Evolutionary conservation across 768 basidiomycete genomes (phyloP), one percentile per base, ranked within the genome.

Genomic region (Tylopilus sp.): DNA sequence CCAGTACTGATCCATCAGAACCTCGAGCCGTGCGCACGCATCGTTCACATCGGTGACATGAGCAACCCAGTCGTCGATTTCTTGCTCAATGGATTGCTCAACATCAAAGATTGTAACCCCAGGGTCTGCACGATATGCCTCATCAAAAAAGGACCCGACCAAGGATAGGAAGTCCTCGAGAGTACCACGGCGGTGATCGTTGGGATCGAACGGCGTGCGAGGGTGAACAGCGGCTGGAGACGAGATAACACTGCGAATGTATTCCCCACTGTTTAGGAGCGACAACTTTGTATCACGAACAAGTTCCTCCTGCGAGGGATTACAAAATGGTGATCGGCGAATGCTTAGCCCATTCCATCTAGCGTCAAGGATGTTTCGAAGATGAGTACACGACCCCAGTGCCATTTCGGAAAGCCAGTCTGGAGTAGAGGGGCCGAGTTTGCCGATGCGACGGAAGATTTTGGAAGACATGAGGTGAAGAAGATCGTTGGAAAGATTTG

Each of bases 101-200:
- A 78, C 65, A 43, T 78, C 77, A 17, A 58, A 68, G 0, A 77
- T 60, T 1, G 65, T 57, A 4, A 59, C 3, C 45, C 29, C 34
- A 21, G 59, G 53, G 7, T 67, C 60, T 2, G 17, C 37, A 24
- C 8, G 0, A 43, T 53, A 45, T 16, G 49, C 54, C 2, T 47
- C 36, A 2, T 36, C 14, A 12, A 66, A 52, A 44, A 58, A 57
- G 4, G 29, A 9, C 7, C 55, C 45, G 19, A 54, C 22, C 3
- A 38, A 47, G 19, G 58, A 65, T 34, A 65, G 19, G 16, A 65
- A 61, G 11, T 62, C 28, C 0, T 50, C 26, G 14, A 66, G 42
- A 13, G 51, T 45, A 1, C 63, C 60, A 3, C 60, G 56, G 1
- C 3, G 38, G 24, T 3, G 48, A 33, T 53, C 29, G 2, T 30